Percentiles rank a stretch among this genome's conserved stretches.
These are phyloP conservation scores for Hypocreales sp. DNA, from an alignment of 2,329 filamentous ascomycete species.

Conservation along the genomic window DNA sequence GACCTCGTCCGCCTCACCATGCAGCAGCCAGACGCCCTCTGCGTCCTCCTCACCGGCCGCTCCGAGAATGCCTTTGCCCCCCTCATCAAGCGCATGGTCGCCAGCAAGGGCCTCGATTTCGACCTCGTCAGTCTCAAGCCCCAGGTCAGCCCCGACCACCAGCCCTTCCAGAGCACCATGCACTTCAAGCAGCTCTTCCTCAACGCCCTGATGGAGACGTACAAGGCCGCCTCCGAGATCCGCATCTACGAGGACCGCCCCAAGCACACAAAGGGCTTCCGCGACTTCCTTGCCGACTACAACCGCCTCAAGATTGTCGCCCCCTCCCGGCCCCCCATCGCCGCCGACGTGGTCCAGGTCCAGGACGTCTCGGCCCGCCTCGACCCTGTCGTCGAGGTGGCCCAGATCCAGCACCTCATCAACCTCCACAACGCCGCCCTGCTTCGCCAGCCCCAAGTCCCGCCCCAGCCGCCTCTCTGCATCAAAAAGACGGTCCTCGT, in stretches of 20 bases:
- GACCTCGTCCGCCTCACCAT: conserved; percentile 69
- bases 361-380: conserved; percentile 58
- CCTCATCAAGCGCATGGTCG: conserved; percentile 66
- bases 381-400: conserved; percentile 64
- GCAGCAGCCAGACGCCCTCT: conserved; percentile 70
- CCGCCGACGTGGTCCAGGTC: conserved; percentile 74
- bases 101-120: conserved; percentile 66
- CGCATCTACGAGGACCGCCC: conserved; percentile 55
- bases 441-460: conserved; percentile 15
- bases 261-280: conserved; percentile 64
- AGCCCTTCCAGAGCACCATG: conserved; percentile 73
- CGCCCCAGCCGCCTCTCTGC: conserved; percentile 33
- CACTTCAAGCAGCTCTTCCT: conserved; percentile 83
- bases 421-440: conserved; percentile 62
- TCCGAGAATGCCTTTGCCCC: conserved; percentile 63
- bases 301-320: conserved; percentile 42
- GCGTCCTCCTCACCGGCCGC: conserved; percentile 76
- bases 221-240: conserved; percentile 68
- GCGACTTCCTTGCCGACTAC: conserved; percentile 67
- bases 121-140: conserved; percentile 85
- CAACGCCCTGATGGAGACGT: conserved; percentile 69
- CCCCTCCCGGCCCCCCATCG: conserved; percentile 47
- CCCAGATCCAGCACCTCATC: conserved; percentile 78
- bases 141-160: conserved; percentile 60
- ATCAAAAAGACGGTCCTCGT: conserved; percentile 85